A percentile compares a stretch with the other conserved stretches of the same genome.
Evolutionary conservation across 2,329 filamentous ascomycete genomes (phyloP).

Genomic region (Alternaria brassicae): DNA sequence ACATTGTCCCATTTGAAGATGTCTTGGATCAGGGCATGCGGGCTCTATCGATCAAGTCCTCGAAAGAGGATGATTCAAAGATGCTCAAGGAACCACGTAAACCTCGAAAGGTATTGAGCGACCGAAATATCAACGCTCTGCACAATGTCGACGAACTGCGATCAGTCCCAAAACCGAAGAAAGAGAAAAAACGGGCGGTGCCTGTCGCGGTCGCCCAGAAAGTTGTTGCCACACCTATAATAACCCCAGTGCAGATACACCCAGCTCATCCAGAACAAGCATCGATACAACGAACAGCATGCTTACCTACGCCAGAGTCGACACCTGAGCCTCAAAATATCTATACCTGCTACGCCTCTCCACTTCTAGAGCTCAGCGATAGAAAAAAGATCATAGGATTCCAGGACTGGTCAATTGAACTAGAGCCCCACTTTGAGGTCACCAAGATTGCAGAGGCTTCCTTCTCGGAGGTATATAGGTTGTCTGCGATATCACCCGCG

Average conservation of each 20-base stretch:
- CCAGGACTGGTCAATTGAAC: conserved; percentile 50
- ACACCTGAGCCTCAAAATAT: conserved; percentile 35
- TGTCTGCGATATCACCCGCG: conserved; percentile 50
- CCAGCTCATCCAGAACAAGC: conserved; percentile 19
- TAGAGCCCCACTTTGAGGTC: conserved; percentile 57
- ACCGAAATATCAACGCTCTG: conserved; percentile 20
- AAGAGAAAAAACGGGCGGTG: conserved; percentile 10
- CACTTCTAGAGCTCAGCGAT: conserved; percentile 43
- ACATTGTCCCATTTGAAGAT: conserved; percentile 4
- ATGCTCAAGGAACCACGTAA: conserved; percentile 12
- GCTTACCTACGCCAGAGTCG: conserved; percentile 27
- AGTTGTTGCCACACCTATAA: conserved; percentile 9
- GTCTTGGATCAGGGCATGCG: conserved; percentile 11
- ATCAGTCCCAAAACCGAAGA: conserved; percentile 1
- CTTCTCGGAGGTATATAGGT: conserved; percentile 70
- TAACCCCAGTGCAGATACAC: conserved; percentile 16
- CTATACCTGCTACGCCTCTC: conserved; percentile 34
- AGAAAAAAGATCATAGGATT: conserved; percentile 44
- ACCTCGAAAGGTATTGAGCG: conserved; percentile 15
- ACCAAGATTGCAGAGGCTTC: conserved; percentile 71
- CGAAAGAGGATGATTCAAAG: background rate
- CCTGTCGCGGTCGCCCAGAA: background rate
- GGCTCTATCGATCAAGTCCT: conserved; percentile 6
- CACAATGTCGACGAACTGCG: conserved; percentile 1
- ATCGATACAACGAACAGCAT: conserved; percentile 14